A percentile compares a stretch with the other conserved stretches of the same genome.
These are phyloP conservation scores for Yarrowia bubula DNA, from an alignment of 805 yeast species.

Conservation along the genomic window DNA sequence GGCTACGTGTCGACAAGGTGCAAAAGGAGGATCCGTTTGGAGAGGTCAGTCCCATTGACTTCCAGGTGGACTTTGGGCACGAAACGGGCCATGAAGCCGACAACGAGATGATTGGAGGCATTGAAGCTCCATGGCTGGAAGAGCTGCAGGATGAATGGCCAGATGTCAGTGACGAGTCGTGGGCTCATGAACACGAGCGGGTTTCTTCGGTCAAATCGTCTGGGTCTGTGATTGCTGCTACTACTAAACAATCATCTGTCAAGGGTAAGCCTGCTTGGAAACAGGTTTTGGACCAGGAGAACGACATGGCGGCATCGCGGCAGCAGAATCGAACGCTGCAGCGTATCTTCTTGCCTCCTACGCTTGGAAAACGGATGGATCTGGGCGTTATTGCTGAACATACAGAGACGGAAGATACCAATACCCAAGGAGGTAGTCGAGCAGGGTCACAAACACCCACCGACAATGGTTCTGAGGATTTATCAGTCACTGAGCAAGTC, in stretches of 20 bases:
- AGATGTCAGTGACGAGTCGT: not conserved
- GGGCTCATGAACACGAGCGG: not conserved
- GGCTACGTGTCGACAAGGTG: not conserved
- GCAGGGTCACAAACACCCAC: not conserved
- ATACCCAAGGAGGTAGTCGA: not conserved
- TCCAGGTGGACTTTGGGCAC: not conserved
- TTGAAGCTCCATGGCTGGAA: not conserved
- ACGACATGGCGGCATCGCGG: not conserved
- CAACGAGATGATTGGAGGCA: not conserved
- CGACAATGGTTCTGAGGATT: not conserved
- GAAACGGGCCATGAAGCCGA: not conserved
- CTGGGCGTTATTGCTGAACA: constrained; percentile 19
- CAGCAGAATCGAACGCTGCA: constrained; percentile 2
- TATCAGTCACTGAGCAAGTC: not conserved
- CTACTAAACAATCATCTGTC: constrained; percentile 3
- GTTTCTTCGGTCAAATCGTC: not conserved
- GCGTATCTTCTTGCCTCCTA: constrained; percentile 15
- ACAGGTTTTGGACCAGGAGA: constrained; percentile 4
- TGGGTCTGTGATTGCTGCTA: not conserved
- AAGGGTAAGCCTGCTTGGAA: constrained; percentile 15
- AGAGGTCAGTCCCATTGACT: not conserved
- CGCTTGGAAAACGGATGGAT: not conserved
- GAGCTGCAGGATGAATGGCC: constrained; percentile 24
- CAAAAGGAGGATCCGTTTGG: no score
- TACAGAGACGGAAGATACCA: constrained; percentile 14